Evolutionary conservation across 2,329 filamentous ascomycete genomes (phyloP).

Genomic region (Sporothrix pseudoabietina): DNA sequence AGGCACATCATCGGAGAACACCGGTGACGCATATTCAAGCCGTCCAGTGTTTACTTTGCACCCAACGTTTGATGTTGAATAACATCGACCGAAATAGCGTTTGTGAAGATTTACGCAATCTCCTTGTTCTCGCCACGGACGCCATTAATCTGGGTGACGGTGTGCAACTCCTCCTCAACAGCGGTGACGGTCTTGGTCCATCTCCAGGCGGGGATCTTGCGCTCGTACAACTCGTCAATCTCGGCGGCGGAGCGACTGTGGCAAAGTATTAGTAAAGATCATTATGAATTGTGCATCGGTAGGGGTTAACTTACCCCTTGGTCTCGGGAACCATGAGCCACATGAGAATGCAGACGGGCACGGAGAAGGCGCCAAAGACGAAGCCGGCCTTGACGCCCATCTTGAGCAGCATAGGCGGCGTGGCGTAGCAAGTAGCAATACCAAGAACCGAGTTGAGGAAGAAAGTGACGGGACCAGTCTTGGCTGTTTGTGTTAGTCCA

Average conservation of each 20-base stretch:
- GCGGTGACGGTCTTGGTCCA: slow-evolving; percentile 9
- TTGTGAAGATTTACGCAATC: not conserved
- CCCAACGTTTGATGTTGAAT: too few species aligned
- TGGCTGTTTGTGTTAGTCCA: not conserved
- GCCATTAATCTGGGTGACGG: not conserved
- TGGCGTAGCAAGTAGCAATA: slow-evolving; percentile 8
- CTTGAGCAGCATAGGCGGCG: not conserved
- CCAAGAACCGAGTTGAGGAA: not conserved
- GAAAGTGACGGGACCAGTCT: slow-evolving; percentile 3
- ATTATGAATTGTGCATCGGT: too few species aligned
- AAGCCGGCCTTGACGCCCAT: not conserved
- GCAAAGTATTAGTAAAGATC: not conserved
- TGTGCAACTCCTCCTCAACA: slow-evolving; percentile 9
- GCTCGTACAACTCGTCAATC: slow-evolving; percentile 13
- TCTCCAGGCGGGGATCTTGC: not conserved
- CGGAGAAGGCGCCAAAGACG: not conserved
- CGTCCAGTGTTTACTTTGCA: too few species aligned
- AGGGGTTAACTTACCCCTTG: not conserved
- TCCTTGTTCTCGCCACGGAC: not conserved
- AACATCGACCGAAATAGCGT: too few species aligned
- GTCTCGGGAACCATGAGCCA: slow-evolving; percentile 9
- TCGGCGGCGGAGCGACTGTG: slow-evolving; percentile 1
- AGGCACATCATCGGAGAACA: too few species aligned
- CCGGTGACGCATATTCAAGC: too few species aligned
- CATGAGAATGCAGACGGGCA: slow-evolving; percentile 1